These are phyloP conservation scores for Zymoseptoria tritici DNA, from an alignment of 2,329 filamentous ascomycete genomes.

Conservation along the genomic window DNA sequence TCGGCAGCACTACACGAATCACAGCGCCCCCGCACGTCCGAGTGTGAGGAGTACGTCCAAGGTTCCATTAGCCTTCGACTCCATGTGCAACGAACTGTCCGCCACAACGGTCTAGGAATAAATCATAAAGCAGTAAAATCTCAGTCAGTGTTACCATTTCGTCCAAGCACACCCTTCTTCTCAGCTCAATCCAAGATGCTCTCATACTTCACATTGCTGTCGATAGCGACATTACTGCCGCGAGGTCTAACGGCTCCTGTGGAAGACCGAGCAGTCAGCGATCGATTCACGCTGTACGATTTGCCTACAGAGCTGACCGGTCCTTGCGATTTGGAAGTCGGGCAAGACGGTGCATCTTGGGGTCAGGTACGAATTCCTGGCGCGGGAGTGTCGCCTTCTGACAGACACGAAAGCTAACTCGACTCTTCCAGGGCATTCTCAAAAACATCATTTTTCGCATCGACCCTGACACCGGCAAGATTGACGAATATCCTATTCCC, in stretches of 20 bases:
- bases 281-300: conserved; percentile 13
- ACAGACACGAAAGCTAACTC: neutral
- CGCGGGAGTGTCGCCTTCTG: neutral
- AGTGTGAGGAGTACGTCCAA: neutral
- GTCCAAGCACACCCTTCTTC: neutral
- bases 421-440: conserved; percentile 4
- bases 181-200: neutral
- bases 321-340: conserved; percentile 14
- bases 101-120: neutral
- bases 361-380: conserved; percentile 3
- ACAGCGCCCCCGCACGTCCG: neutral
- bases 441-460: conserved; percentile 16
- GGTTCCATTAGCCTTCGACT: neutral
- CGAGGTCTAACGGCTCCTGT: neutral
- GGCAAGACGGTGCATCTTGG: conserved; percentile 17
- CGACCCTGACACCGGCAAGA: conserved; percentile 10
- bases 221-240: neutral
- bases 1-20: no score
- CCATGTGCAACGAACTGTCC: neutral
- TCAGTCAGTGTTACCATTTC: no score
- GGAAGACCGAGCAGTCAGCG: neutral
- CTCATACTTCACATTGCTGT: neutral
- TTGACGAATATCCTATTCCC: conserved; percentile 16
- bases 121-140: no score
- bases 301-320: conserved; percentile 10